Base-by-base conservation (phyloP, 768 basidiomycete genomes). In the Lactifluus hygrophoroides region DNA sequence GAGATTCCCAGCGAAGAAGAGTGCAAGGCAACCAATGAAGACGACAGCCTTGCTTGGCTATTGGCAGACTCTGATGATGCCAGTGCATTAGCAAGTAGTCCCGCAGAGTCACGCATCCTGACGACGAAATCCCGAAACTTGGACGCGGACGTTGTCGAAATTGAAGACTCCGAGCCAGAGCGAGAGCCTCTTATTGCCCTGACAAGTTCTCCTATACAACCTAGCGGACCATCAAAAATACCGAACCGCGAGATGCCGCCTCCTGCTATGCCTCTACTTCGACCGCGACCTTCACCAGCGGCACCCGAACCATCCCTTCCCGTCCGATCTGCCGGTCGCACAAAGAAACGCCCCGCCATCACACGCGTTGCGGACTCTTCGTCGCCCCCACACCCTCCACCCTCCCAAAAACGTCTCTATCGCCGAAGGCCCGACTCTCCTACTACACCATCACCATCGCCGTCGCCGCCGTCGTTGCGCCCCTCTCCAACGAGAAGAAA, bases 251-350 rank as follows among this genome's bases (percentile, higher is more conserved):
- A 62, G 40, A 73, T 71, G 71, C 74, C 66, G 35, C 72, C 73
- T 32, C 77, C 71, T 32, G 69, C 67, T 27, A 2, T 54, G 23
- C 66, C 71, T 46, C 77, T 69, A 66, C 69, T 58, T 62, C 73
- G 55, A 27, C 62, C 64, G 40, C 48, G 52, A 32, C 65, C 58
- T 64, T 17, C 61, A 54, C 49, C 50, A 42, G 37, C 58, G 16
- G 56, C 68, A 2, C 78, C 79, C 1, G 66, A 72, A 35, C 67
- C 74, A 0, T 74, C 81, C 2, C 80, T 81, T 57, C 74, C 74
- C 38, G 70, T 82, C 25, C 75, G 79, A 9, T 71, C 71, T 1
- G 73, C 69, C 1, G 72, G 76, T 28, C 57, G 54, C 9, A 51
- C 51, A 2, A 72, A 69, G 64, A 72, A 68, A 54, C 68, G 70